Percentiles rank a stretch among this genome's conserved stretches.
Evolutionary conservation across 1,139 yeast species (phyloP).

Genomic region (Meyerozyma sp.): DNA sequence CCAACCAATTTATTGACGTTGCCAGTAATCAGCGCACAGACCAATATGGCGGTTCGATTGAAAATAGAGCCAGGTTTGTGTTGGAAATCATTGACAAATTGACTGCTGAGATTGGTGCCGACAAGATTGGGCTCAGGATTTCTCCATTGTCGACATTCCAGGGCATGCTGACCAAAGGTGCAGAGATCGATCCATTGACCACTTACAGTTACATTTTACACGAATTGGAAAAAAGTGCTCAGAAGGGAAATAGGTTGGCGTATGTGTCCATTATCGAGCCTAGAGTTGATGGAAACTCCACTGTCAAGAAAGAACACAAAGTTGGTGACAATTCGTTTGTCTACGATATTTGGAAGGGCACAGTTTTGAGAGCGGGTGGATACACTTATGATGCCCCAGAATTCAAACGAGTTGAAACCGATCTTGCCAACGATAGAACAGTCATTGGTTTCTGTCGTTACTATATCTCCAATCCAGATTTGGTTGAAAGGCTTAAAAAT

Average conservation of each 20-base stretch:
- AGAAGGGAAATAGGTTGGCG: slow-evolving; percentile 9
- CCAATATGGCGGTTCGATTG: slow-evolving; percentile 14
- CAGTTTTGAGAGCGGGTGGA: slow-evolving; percentile 40
- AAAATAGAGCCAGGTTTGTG: slow-evolving; percentile 11
- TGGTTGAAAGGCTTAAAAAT: slow-evolving; percentile 9
- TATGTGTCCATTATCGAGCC: slow-evolving; percentile 18
- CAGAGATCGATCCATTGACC: slow-evolving; percentile 27
- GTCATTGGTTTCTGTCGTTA: slow-evolving; percentile 7
- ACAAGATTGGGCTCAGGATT: slow-evolving; percentile 8
- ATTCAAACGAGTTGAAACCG: slow-evolving; percentile 3
- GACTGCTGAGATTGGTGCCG: slow-evolving; percentile 7
- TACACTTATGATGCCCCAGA: slow-evolving; percentile 9
- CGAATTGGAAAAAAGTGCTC: slow-evolving; percentile 9
- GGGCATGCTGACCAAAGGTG: slow-evolving; percentile 23
- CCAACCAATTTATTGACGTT: slow-evolving; percentile 10
- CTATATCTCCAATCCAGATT: slow-evolving; percentile 14
- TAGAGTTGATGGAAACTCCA: slow-evolving; percentile 13
- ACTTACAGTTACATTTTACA: slow-evolving; percentile 24
- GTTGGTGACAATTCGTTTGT: slow-evolving; percentile 28
- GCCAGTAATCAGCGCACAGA: slow-evolving; percentile 12
- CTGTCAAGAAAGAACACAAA: slow-evolving; percentile 5
- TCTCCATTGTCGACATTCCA: slow-evolving; percentile 16
- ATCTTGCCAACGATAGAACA: slow-evolving; percentile 4
- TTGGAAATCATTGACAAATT: slow-evolving; percentile 16
- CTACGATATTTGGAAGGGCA: slow-evolving; percentile 44